Percentiles rank a stretch among this genome's conserved stretches.
Evolutionary conservation across 768 basidiomycete species (phyloP).

Genomic region (Pholiota molesta): DNA sequence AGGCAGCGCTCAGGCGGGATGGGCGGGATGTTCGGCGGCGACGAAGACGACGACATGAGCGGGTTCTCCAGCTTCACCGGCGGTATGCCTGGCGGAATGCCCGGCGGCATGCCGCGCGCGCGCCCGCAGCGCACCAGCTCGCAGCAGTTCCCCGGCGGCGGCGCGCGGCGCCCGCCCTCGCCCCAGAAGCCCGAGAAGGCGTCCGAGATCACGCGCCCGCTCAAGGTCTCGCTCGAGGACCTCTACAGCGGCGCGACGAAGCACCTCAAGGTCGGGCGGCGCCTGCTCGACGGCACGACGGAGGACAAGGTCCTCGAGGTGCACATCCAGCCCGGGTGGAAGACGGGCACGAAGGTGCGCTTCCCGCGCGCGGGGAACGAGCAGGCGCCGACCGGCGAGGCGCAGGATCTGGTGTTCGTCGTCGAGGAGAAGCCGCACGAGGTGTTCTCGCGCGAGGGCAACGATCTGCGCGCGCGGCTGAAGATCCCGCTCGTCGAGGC

Average conservation of each 20-base stretch:
- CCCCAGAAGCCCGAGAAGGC: conserved; percentile 35
- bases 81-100: conserved; percentile 46
- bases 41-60: conserved; percentile 54
- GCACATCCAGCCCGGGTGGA: conserved; percentile 87
- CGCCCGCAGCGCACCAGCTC: conserved; percentile 25
- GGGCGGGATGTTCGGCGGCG: conserved; percentile 38
- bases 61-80: conserved; percentile 36
- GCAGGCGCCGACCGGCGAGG: conserved; percentile 53
- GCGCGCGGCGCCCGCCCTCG: conserved; percentile 27
- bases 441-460: conserved; percentile 75
- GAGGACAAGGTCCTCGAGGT: conserved; percentile 90
- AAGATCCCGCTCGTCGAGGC: conserved; percentile 84
- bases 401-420: conserved; percentile 94
- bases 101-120: conserved; percentile 58
- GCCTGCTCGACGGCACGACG: conserved; percentile 66
- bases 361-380: conserved; percentile 91
- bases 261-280: conserved; percentile 84
- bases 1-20: conserved; percentile 22
- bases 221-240: conserved; percentile 85
- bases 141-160: neutral
- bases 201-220: conserved; percentile 75
- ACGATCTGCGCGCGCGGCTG: conserved; percentile 69
- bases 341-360: conserved; percentile 92
- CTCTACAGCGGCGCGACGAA: conserved; percentile 86
- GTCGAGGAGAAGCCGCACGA: conserved; percentile 94